phyloP scores from a whole-genome alignment of 495 filamentous ascomycete species.

The Haplographium delicatum region DNA sequence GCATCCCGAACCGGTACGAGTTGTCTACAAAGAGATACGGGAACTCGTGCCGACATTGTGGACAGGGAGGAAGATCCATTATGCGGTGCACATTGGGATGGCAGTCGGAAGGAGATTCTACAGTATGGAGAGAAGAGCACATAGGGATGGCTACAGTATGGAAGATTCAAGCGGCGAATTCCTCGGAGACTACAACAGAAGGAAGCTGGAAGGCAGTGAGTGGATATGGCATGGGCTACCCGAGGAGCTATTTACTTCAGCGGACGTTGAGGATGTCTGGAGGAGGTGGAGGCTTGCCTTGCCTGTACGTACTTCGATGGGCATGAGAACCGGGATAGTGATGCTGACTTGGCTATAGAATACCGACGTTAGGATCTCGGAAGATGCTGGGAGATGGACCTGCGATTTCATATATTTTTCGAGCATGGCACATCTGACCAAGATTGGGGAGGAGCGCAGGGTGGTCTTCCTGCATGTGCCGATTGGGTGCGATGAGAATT shows the following conservation, averaged over 20 bases:
- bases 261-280: constrained; percentile 51
- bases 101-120: constrained; percentile 65
- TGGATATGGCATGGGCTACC: constrained; percentile 45
- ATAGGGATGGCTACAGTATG: constrained; percentile 69
- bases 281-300: constrained; percentile 46
- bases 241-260: constrained; percentile 38
- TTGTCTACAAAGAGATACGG: constrained; percentile 62
- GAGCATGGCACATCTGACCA: constrained; percentile 50
- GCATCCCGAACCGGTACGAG: constrained; percentile 61
- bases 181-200: constrained; percentile 28
- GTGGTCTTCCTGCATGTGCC: constrained; percentile 82
- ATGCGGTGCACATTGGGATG: constrained; percentile 77
- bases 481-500: constrained; percentile 45
- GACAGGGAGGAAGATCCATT: constrained; percentile 44
- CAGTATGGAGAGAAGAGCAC: constrained; percentile 62
- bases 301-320: constrained; percentile 26
- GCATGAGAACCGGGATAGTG: not conserved
- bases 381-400: constrained; percentile 74
- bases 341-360: constrained; percentile 22
- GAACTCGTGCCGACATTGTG: constrained; percentile 56
- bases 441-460: constrained; percentile 44
- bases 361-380: constrained; percentile 57
- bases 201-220: constrained; percentile 29
- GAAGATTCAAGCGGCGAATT: constrained; percentile 60
- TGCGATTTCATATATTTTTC: constrained; percentile 88